These are phyloP conservation scores for Grigorovia jiainica DNA, from an alignment of 805 yeast genomes.

Conservation along the genomic window DNA sequence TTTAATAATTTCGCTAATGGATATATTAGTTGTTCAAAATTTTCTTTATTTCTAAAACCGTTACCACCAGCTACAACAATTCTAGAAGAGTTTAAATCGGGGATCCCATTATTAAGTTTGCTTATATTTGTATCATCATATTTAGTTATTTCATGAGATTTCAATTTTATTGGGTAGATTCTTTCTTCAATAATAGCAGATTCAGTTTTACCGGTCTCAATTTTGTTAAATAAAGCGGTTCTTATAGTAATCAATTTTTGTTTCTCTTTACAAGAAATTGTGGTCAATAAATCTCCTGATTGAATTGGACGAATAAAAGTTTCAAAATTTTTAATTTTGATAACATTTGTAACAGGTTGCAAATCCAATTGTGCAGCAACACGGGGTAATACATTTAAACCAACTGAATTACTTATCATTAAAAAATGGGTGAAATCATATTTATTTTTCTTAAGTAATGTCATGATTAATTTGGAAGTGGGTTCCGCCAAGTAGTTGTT, in stretches of 20 bases:
- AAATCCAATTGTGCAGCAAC: conserved; percentile 74
- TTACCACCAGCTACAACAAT: conserved; percentile 88
- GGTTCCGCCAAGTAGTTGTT: conserved; percentile 67
- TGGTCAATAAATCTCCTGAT: conserved; percentile 89
- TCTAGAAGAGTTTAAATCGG: conserved; percentile 80
- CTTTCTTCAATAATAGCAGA: conserved; percentile 31
- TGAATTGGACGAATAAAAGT: conserved; percentile 82
- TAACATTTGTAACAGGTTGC: conserved; percentile 83
- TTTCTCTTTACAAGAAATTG: conserved; percentile 62
- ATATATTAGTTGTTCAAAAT: conserved; percentile 62
- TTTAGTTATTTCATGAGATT: background rate
- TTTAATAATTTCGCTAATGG: conserved; percentile 78
- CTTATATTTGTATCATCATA: background rate
- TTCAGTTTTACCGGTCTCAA: conserved; percentile 38
- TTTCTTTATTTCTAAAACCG: conserved; percentile 83
- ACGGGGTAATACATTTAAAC: conserved; percentile 80
- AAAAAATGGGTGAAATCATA: conserved; percentile 51
- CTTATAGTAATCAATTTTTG: conserved; percentile 69
- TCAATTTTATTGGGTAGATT: background rate
- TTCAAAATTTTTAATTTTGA: conserved; percentile 48
- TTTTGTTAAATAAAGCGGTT: conserved; percentile 66
- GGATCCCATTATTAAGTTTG: too few relatives aligned
- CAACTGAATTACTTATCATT: conserved; percentile 76
- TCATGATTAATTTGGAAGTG: conserved; percentile 57
- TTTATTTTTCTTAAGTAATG: conserved; percentile 22